Evolutionary conservation across 2,329 filamentous ascomycete species (phyloP).

Genomic region (Penicillium oxalicum): DNA sequence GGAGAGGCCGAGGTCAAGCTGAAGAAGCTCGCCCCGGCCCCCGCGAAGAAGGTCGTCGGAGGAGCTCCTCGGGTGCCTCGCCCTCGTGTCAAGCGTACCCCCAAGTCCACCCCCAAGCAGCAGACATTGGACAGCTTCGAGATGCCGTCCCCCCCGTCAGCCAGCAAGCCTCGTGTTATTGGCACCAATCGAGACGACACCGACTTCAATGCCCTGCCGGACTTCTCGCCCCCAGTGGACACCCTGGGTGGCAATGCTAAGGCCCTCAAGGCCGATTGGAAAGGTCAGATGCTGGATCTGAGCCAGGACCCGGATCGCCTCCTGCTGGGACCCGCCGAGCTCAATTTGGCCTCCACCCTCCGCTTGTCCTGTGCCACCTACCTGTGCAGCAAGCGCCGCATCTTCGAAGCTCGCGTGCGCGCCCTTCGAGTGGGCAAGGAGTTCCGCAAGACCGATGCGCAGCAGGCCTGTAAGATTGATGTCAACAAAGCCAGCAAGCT

Average conservation of each 20-base stretch:
- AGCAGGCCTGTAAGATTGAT: slow-evolving; percentile 96
- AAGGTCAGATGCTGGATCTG: slow-evolving; percentile 71
- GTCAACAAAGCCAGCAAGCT: slow-evolving; percentile 95
- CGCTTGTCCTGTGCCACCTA: slow-evolving; percentile 83
- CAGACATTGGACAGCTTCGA: slow-evolving; percentile 37
- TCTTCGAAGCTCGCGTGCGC: slow-evolving; percentile 72
- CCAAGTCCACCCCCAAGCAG: slow-evolving; percentile 38
- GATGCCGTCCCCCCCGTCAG: slow-evolving; percentile 20
- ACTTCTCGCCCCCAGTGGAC: slow-evolving; percentile 65
- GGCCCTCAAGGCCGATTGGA: slow-evolving; percentile 80
- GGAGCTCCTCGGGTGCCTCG: slow-evolving; percentile 27
- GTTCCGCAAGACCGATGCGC: slow-evolving; percentile 91
- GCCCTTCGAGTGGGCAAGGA: slow-evolving; percentile 65
- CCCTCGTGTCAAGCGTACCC: slow-evolving; percentile 34
- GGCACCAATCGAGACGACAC: slow-evolving; percentile 72
- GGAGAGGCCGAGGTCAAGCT: slow-evolving; percentile 26
- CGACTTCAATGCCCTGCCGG: slow-evolving; percentile 64
- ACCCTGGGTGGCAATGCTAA: slow-evolving; percentile 63
- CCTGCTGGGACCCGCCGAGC: slow-evolving; percentile 71
- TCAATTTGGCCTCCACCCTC: slow-evolving; percentile 68
- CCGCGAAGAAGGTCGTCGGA: slow-evolving; percentile 25
- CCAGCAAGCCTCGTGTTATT: slow-evolving; percentile 40
- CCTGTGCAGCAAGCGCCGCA: slow-evolving; percentile 84
- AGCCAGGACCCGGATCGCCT: slow-evolving; percentile 62
- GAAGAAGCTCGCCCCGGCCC: slow-evolving; percentile 39